Evolutionary conservation across 257 asterid genomes (phyloP), one percentile per base, ranked within the genome.

Genomic region (Nicotiana obtusifolia): DNA sequence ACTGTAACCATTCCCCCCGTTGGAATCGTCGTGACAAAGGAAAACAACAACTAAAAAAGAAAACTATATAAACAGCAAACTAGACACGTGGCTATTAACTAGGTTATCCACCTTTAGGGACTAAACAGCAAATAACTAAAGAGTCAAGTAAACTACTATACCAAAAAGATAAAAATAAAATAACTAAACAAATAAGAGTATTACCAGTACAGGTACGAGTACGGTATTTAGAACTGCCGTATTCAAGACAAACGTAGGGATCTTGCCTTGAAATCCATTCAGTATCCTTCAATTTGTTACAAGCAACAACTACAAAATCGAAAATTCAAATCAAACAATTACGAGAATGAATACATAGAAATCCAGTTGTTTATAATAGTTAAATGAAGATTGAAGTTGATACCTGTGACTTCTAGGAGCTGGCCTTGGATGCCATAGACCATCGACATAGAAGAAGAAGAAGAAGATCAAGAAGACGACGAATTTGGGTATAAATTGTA

Each of bases 181-280:
- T n/a, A n/a, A n/a, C n/a, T n/a, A n/a, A n/a, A n/a, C n/a, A n/a
- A n/a, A n/a, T n/a, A n/a, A n/a, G n/a, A n/a, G n/a, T n/a, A n/a
- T n/a, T 69, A 94, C 99, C 99, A 76, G 98, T 96, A 76, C 95
- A 90, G 69, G 98, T 94, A 19, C 98, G 97, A 9, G 99, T 94
- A 1, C 98, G 94, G 69, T 24, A 87, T 76, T 92, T 96, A 28
- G 92, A 82, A 90, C 91, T 92, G 15, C 82, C 97, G 54, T 94
- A 96, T 78, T 96, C 99, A 44, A 94, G 86, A 64, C 93, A 90
- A 62, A 92, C 97, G 80, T 96, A 96, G 49, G 99, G 98, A 93
- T 96, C 99, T 84, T 96, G 99, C 84, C 98, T 89, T n/a, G 99
- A 96, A 80, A 94, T 90, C 98, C 98, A 94, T 65, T 96, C 98